Evolutionary conservation across 1,284 basidiomycete genomes (phyloP).

Genomic region (Ceratorhiza oryzae-sativae): DNA sequence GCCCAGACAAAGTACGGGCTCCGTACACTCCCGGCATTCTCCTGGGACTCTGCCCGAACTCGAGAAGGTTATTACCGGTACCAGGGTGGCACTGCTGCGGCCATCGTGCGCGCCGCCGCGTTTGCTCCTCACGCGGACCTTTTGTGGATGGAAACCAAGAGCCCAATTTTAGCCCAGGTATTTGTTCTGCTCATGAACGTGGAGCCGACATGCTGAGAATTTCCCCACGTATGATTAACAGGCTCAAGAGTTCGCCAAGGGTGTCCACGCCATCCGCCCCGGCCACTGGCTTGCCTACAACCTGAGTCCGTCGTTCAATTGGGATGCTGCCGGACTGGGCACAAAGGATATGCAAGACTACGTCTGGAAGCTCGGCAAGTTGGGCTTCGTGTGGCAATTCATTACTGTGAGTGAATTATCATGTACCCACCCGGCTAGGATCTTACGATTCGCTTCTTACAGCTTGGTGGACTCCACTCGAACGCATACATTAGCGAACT

Average conservation of each 20-base stretch:
- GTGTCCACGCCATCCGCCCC: constrained; percentile 81
- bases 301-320: constrained; percentile 91
- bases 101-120: constrained; percentile 89
- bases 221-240: neutral
- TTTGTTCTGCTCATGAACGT: neutral
- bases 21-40: constrained; percentile 67
- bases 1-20: constrained; percentile 72
- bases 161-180: constrained; percentile 86
- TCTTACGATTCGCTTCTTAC: constrained; percentile 38
- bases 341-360: constrained; percentile 87
- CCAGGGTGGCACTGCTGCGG: constrained; percentile 95
- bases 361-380: constrained; percentile 92
- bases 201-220: neutral
- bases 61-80: constrained; percentile 97
- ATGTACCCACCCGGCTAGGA: neutral
- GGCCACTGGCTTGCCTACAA: constrained; percentile 96
- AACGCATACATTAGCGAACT: constrained; percentile 96
- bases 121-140: constrained; percentile 94
- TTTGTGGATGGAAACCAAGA: constrained; percentile 98
- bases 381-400: constrained; percentile 98
- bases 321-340: constrained; percentile 89
- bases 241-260: constrained; percentile 89
- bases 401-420: constrained; percentile 75
- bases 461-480: constrained; percentile 96
- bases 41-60: constrained; percentile 92